Evolutionary conservation across 2,329 filamentous ascomycete species (phyloP), one percentile per base, ranked within the genome.

Genomic region (Graphiopsis chlorocephala): DNA sequence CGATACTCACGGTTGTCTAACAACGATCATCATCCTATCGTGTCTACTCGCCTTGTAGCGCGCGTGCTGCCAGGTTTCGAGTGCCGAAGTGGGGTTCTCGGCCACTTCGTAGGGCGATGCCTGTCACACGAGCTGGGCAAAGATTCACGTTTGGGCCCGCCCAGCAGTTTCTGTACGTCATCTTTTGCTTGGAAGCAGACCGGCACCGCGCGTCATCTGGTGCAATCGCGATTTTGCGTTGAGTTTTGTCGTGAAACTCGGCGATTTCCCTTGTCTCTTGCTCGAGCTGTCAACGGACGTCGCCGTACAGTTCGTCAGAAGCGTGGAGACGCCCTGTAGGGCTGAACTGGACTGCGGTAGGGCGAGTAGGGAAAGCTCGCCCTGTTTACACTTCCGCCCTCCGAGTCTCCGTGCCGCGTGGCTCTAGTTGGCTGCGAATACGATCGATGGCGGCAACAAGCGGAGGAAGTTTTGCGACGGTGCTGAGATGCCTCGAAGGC

Each of bases 171-270:
- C 25, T 31, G 50, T 53, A 62, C 48, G 60, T 62, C 60, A 62
- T 45, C 11, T 62, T 62, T 53, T 62, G 48, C 48, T 62, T 62
- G 48, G 60, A 45, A 45, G 31, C 14, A 33, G 15, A 45, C 3
- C 55, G 25, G n/a, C 48, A 62, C 60, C 60, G 33, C 60, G 60
- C 60, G 60, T 55, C 60, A 55, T 55, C 33, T 48, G n/a, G 25
- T 31, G 53, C 50, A 53, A 28, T 31, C 26, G 31, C 31, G 28
- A 31, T 56, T 56, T 25, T 31, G 14, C 2, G 15, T 38, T 14
- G 29, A 33, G 7, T 25, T 47, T 25, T 60, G 57, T 42, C 31
- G 35, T n/a, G 15, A 48, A n/a, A 17, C 17, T 53, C 26, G 26
- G 26, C 50, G 50, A 4, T 20, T 31, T 28, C 14, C 50, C 17